Base-by-base conservation (phyloP, 257 asterid genomes). In the Nicotiana noctiflora region DNA sequence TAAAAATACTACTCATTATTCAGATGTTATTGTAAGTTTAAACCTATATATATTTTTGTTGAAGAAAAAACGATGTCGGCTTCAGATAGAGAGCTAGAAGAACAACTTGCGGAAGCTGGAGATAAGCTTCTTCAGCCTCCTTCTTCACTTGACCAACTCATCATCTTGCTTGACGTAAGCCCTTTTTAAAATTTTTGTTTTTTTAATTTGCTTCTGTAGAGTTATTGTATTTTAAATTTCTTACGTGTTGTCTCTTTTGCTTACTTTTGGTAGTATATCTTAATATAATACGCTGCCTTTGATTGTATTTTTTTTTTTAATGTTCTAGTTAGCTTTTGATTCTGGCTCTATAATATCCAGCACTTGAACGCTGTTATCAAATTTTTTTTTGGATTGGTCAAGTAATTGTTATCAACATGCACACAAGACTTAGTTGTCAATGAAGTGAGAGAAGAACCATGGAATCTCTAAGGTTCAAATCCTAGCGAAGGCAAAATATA, bases 81-180 rank as follows among this genome's bases (percentile, higher is more conserved):
- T 31, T 17, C 78, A 32, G 89, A 80, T 34, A 82, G 59, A 49
- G 87, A 79, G 78, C 82, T 93, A 44, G 97, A 95, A 75, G 86
- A 89, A 78, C 90, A 90, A 82, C 89, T 95, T 32, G 32, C 44
- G 59, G 90, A 90, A 63, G 94, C 87, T 84, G 99, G 98, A 84
- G 83, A 80, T 79, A 86, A 87, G 83, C 97, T 95, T 84, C 88
- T 86, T 49, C 85, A 84, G 82, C 96, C 91, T 68, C 94, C 95
- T 2, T 15, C 94, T 59, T 84, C 92, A 10, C 75, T 70, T 51
- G 95, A 91, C 8, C 90, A 92, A 61, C 94, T 95, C 76, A 88
- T 93, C 59, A 81, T 87, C 31, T 85, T 93, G 83, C 97, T 95
- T 77, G 98, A 95, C 83, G 99, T 95, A 87, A 89, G 92, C 75